Percentiles rank a stretch among this genome's conserved stretches.
phyloP scores from a whole-genome alignment of 139 green algal genomes.

The Parachlorella kessleri region DNA sequence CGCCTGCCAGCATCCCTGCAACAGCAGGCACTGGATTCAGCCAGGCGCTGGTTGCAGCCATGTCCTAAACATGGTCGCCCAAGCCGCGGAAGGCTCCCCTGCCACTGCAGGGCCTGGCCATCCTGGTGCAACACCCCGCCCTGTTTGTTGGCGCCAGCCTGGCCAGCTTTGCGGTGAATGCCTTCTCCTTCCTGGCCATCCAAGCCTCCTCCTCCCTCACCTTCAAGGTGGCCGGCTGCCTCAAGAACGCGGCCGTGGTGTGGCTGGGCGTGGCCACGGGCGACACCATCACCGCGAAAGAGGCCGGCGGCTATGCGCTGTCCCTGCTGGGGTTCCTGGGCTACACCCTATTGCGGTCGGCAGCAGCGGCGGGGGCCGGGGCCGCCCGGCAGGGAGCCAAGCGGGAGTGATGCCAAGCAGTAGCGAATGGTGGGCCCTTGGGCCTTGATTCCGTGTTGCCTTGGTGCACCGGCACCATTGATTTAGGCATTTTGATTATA shows the following conservation, averaged over 20 bases:
- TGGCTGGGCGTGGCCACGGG: constrained; percentile 30
- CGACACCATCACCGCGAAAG: constrained; percentile 24
- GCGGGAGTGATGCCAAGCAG: no score
- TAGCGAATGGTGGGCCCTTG: no score
- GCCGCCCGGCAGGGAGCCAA: neutral
- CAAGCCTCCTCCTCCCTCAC: constrained; percentile 73
- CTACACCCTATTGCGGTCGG: constrained; percentile 17
- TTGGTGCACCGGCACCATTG: no score
- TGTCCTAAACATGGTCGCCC: no score
- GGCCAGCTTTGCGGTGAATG: constrained; percentile 86
- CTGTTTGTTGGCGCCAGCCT: constrained; percentile 63
- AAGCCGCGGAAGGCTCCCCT: no score
- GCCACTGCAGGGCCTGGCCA: no score
- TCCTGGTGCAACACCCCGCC: neutral
- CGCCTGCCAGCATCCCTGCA: no score
- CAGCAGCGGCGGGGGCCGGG: neutral
- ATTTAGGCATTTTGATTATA: no score
- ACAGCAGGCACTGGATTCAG: no score
- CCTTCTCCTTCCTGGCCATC: constrained; percentile 85
- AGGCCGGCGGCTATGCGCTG: constrained; percentile 33
- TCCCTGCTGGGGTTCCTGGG: constrained; percentile 33
- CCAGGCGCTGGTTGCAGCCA: no score
- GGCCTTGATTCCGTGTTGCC: no score
- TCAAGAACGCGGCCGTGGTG: constrained; percentile 49
- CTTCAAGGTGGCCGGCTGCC: constrained; percentile 36